Evolutionary conservation across 805 yeast species (phyloP).

Genomic region (Wickerhamiella parazyma): DNA sequence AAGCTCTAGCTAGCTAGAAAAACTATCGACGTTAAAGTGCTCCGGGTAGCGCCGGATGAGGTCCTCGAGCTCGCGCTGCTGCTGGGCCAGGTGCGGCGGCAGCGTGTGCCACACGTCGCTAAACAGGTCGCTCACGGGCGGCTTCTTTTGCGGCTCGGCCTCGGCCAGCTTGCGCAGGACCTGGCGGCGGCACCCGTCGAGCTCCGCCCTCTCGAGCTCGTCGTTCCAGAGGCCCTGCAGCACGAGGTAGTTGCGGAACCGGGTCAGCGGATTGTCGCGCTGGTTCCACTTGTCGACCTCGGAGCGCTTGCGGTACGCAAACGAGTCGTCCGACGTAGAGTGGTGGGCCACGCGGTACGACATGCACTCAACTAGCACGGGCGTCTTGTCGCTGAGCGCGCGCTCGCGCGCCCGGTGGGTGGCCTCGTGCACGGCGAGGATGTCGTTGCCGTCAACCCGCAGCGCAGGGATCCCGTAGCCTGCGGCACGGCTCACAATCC

Average conservation of each 20-base stretch:
- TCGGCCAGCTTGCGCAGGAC: constrained; percentile 20
- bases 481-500: constrained; percentile 25
- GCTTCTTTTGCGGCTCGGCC: constrained; percentile 24
- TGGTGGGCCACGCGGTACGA: constrained; percentile 27
- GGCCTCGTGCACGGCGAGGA: constrained; percentile 22
- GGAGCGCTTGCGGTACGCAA: constrained; percentile 24
- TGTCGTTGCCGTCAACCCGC: constrained; percentile 27
- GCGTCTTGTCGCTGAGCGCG: constrained; percentile 20
- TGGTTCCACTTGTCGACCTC: constrained; percentile 27
- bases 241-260: constrained; percentile 25
- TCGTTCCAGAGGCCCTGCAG: constrained; percentile 22
- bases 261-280: constrained; percentile 24
- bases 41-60: constrained; percentile 22
- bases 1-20: not conserved
- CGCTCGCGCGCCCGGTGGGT: constrained; percentile 20
- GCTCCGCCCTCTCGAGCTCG: constrained; percentile 19
- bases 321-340: constrained; percentile 27
- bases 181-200: constrained; percentile 18
- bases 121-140: constrained; percentile 20
- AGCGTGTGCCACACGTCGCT: constrained; percentile 19
- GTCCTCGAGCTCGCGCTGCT: constrained; percentile 21
- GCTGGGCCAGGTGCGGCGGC: constrained; percentile 20
- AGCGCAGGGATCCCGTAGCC: constrained; percentile 27
- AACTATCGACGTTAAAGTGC: constrained; percentile 18
- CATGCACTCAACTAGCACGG: constrained; percentile 27